Evolutionary conservation across 495 filamentous ascomycete genomes (phyloP), one percentile per base, ranked within the genome.

Genomic region (Friedmanniomyces simplex): DNA sequence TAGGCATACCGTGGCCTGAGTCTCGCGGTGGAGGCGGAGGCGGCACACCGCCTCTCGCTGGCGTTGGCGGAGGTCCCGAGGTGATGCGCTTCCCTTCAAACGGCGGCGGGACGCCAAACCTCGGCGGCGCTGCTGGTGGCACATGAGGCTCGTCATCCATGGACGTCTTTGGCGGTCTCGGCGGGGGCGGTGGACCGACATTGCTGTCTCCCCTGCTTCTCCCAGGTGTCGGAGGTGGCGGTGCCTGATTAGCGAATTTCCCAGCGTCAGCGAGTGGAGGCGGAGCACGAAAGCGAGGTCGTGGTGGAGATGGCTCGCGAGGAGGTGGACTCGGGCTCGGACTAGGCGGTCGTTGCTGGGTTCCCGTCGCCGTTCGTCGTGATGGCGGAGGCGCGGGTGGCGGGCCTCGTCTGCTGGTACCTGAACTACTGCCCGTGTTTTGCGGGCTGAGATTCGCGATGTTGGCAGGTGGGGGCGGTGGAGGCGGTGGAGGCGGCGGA

Each of bases 321-420:
- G 78, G 75, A 21, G 62, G 60, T 25, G 77, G 77, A 5, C 77
- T 75, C 32, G 81, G 79, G 52, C 58, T 57, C 21, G 62, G 62
- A 54, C 55, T 61, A 14, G 65, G 64, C 0, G 80, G 75, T 37
- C 52, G 30, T 39, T 60, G 48, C 13, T 78, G 72, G 53, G 82
- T 75, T 54, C 75, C 75, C 36, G 72, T 71, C 62, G 76, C 75
- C 37, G 72, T 71, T 63, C 88, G 81, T 59, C 90, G 82, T 30
- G 88, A 76, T 52, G 90, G 88, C 13, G 93, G 91, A 18, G 89
- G 91, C 13, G 91, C 88, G 51, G 91, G 91, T 18, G 88, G 84
- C 20, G 84, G 79, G 45, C 86, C 88, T 66, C 86, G 76, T 70
- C 73, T 76, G 42, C 77, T 69, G 7, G 78, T 74, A 41, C 82